Percentiles rank a stretch among this genome's conserved stretches.
These are phyloP conservation scores for Acanthamoeba lenticulata DNA, from an alignment of 208 protist species.

Conservation along the genomic window DNA sequence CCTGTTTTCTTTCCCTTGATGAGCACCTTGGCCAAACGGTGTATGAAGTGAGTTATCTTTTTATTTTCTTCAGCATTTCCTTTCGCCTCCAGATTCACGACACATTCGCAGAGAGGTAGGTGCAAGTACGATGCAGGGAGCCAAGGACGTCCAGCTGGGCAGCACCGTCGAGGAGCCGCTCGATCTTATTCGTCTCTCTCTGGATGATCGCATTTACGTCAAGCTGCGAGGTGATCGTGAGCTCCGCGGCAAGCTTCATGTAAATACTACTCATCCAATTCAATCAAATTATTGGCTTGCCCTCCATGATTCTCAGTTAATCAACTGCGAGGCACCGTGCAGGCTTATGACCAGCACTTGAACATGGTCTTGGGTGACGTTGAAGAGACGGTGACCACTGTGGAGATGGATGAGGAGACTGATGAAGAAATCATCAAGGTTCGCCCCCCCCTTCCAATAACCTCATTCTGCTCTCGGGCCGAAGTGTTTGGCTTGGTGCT, in stretches of 20 bases:
- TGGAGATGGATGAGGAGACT: conserved; percentile 91
- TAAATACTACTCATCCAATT: conserved; percentile 65
- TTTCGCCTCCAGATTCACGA: no score
- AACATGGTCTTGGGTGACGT: conserved; percentile 93
- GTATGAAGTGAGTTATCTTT: no score
- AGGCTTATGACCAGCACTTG: conserved; percentile 93
- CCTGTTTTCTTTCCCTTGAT: no score
- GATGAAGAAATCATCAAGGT: conserved; percentile 90
- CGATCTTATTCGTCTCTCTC: conserved; percentile 88
- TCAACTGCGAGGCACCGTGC: not conserved
- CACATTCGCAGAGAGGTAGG: no score
- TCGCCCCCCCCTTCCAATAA: not conserved
- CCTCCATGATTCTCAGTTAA: not conserved
- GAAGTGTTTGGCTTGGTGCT: not conserved
- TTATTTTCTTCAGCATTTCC: no score
- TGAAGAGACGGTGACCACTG: conserved; percentile 88
- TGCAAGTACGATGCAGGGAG: conserved; percentile 61
- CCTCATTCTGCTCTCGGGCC: no score
- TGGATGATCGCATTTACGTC: conserved; percentile 91
- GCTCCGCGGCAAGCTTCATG: conserved; percentile 89
- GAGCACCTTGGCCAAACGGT: no score
- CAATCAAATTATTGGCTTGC: not conserved
- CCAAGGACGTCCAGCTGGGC: not conserved
- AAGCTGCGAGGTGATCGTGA: conserved; percentile 91
- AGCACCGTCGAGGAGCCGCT: conserved; percentile 86